A percentile compares a stretch with the other conserved stretches of the same genome.
Evolutionary conservation across 192 early-diverging fungal genomes (phyloP).

Genomic region (Anaeromyces robustus): DNA sequence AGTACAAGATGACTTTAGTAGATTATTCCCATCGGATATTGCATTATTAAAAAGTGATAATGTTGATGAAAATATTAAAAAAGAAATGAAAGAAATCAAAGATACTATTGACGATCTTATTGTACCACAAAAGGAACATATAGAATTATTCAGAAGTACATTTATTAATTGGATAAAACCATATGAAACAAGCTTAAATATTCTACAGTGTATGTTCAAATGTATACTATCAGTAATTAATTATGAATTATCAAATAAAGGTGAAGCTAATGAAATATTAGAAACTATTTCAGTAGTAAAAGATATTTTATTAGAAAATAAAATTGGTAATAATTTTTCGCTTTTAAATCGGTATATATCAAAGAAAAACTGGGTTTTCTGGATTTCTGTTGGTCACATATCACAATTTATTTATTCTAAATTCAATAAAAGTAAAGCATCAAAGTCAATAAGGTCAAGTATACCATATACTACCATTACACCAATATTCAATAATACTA

Average conservation of each 20-base stretch:
- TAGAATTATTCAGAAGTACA: neutral
- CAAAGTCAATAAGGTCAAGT: neutral
- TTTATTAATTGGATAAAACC: neutral
- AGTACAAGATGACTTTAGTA: neutral
- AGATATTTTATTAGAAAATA: neutral
- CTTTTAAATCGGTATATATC: neutral
- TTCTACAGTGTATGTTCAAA: neutral
- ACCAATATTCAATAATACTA: neutral
- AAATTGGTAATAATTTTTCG: neutral
- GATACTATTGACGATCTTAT: neutral
- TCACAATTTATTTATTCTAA: neutral
- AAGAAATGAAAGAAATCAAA: neutral
- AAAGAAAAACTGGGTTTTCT: neutral
- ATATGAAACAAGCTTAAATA: neutral
- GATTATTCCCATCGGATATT: neutral
- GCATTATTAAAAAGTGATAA: neutral
- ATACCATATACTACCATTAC: neutral
- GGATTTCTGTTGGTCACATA: neutral
- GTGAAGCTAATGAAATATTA: neutral
- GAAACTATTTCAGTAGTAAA: neutral
- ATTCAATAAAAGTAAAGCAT: neutral
- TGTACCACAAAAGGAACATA: neutral
- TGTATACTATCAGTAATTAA: neutral
- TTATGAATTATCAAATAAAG: neutral
- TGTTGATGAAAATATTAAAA: neutral